phyloP scores from a whole-genome alignment of 106 monocot species.

The Acorus calamus region DNA sequence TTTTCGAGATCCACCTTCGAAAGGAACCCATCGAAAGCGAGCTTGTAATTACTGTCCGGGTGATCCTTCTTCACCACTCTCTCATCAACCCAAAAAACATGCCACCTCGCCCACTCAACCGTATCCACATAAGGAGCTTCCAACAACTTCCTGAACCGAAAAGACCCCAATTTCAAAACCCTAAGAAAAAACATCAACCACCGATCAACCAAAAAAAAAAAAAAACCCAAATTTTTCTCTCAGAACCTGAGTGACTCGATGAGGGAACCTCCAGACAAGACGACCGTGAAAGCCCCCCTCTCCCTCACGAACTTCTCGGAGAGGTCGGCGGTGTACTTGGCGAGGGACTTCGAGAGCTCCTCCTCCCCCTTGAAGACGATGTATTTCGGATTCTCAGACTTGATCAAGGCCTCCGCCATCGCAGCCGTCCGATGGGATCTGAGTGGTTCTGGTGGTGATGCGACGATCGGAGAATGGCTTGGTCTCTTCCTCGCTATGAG shows the following conservation, averaged over 20 bases:
- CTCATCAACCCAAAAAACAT: slow-evolving; percentile 96
- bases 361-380: slow-evolving; percentile 55
- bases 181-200: background rate
- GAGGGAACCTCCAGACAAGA: slow-evolving; percentile 85
- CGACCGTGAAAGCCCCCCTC: slow-evolving; percentile 69
- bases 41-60: slow-evolving; percentile 82
- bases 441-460: too few relatives aligned
- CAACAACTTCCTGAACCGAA: slow-evolving; percentile 47
- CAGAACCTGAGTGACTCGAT: slow-evolving; percentile 61
- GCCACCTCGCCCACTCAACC: slow-evolving; percentile 80
- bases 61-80: slow-evolving; percentile 77
- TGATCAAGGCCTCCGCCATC: too few relatives aligned
- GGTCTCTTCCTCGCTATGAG: too few relatives aligned
- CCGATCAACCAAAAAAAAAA: background rate
- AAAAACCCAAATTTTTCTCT: background rate
- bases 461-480: too few relatives aligned
- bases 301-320: slow-evolving; percentile 48
- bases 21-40: slow-evolving; percentile 67
- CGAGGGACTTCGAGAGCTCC: slow-evolving; percentile 50
- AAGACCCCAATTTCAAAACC: background rate
- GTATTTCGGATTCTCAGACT: slow-evolving; percentile 8
- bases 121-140: slow-evolving; percentile 59
- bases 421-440: too few relatives aligned
- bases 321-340: slow-evolving; percentile 55
- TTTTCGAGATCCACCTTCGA: slow-evolving; percentile 38